Evolutionary conservation across 768 basidiomycete genomes (phyloP), one percentile per base, ranked within the genome.

Genomic region (Podaxis rugospora): DNA sequence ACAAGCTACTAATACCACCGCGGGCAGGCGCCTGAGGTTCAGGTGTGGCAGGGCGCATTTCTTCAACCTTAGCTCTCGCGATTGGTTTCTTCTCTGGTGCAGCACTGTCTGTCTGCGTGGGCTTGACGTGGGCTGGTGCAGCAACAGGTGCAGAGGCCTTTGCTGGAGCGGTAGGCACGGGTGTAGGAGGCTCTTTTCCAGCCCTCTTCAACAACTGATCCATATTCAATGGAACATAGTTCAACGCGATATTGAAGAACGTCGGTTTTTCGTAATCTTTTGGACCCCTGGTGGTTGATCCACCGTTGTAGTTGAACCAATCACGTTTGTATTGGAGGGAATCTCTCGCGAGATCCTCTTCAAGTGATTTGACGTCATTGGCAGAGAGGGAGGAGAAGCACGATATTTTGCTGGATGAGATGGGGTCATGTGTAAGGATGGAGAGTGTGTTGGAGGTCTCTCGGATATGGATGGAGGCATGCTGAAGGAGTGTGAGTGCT

Each of bases 201-300:
- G 88, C 90, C 16, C 89, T 78, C 61, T 80, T 82, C 67, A 85
- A 75, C 61, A 97, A 72, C 54, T 83, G 76, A 49, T 92, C 89
- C 86, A 95, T 88, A 67, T 95, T 91, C 62, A 94, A 73, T 64
- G 90, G 85, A 57, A 93, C 87, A 69, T 96, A 97, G 73, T 96
- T 97, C 67, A 95, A 85, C 16, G 93, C 95, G 63, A 93, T 90
- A 70, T 97, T 92, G 74, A 95, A 97, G 78, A 98, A 97, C 42
- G 93, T 68, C 14, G 93, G 92, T 69, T 96, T 96, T 76, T 88
- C 87, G 68, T 87, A 77, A 40, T 78, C 72, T 66, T 80, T 78
- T 52, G 77, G 69, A 51, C 82, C 78, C 0, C 70, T 69, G 11
- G 76, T 71, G 36, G 75, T 66, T 5, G 78, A 75, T 2, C 92